Percentiles rank a stretch among this genome's conserved stretches.
phyloP scores from a whole-genome alignment of 805 yeast genomes.

The Yarrowia sp. region DNA sequence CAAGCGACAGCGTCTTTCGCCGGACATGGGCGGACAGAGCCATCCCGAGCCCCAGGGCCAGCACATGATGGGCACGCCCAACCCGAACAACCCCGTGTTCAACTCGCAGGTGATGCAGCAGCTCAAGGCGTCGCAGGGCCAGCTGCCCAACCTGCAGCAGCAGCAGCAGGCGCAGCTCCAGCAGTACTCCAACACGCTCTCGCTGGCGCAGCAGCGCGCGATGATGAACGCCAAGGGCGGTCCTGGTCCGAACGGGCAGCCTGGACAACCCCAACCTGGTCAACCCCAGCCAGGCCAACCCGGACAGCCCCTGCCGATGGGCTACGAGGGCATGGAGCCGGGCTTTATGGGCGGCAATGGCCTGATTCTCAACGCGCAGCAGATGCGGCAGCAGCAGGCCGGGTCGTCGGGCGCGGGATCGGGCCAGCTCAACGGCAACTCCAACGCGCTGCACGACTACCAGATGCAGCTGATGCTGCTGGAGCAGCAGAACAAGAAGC shows the following conservation, averaged over 20 bases:
- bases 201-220: conserved; percentile 34
- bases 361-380: conserved; percentile 27
- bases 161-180: conserved; percentile 32
- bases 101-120: conserved; percentile 37
- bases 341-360: conserved; percentile 31
- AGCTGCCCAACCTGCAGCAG: conserved; percentile 28
- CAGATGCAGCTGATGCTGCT: conserved; percentile 73
- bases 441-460: conserved; percentile 71
- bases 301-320: conserved; percentile 13
- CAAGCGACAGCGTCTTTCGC: conserved; percentile 41
- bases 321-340: conserved; percentile 25
- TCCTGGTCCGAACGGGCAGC: conserved; percentile 29
- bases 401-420: conserved; percentile 37
- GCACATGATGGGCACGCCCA: conserved; percentile 36
- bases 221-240: conserved; percentile 32
- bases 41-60: conserved; percentile 33
- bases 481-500: conserved; percentile 72
- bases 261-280: background rate
- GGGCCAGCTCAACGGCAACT: conserved; percentile 41
- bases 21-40: conserved; percentile 32
- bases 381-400: conserved; percentile 38
- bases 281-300: conserved; percentile 11
- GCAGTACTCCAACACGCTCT: conserved; percentile 32
- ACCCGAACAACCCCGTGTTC: conserved; percentile 30
- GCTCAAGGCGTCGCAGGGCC: conserved; percentile 34